A percentile compares a stretch with the other conserved stretches of the same genome.
Evolutionary conservation across 108 stramenopile genomes (phyloP).

Genomic region (Aureococcus anophagefferens): DNA sequence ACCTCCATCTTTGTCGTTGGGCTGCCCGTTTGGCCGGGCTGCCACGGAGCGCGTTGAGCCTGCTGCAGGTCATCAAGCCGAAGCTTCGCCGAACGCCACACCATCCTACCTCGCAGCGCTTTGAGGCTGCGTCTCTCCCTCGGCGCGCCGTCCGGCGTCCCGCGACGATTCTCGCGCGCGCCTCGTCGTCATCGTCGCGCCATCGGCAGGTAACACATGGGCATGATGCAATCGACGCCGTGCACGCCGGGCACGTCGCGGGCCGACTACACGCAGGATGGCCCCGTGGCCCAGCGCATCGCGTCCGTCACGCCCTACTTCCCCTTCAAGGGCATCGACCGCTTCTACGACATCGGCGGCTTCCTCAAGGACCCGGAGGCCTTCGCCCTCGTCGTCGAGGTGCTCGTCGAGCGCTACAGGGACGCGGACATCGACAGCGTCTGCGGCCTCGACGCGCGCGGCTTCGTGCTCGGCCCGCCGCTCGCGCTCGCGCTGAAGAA

Average conservation of each 20-base stretch:
- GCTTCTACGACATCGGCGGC: constrained; percentile 97
- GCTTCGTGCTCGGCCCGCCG: constrained; percentile 92
- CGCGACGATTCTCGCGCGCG: too few relatives aligned
- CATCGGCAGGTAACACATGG: too few relatives aligned
- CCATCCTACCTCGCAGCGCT: too few relatives aligned
- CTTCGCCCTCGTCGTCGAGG: constrained; percentile 78
- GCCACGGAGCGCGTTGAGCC: too few relatives aligned
- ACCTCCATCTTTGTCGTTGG: too few relatives aligned
- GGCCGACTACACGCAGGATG: neutral
- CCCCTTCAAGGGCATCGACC: constrained; percentile 94
- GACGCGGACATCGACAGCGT: constrained; percentile 71
- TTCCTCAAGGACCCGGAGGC: constrained; percentile 67
- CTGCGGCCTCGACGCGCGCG: constrained; percentile 85
- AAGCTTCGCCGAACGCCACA: too few relatives aligned
- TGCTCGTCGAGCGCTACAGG: constrained; percentile 65
- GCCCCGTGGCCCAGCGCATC: constrained; percentile 32
- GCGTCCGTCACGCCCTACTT: constrained; percentile 89
- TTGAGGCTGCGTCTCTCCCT: too few relatives aligned
- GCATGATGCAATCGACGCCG: too few relatives aligned
- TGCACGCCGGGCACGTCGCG: neutral
- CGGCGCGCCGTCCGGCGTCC: too few relatives aligned
- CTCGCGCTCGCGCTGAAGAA: constrained; percentile 86
- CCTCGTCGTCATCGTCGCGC: too few relatives aligned
- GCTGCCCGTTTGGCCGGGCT: too few relatives aligned
- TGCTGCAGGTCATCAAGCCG: too few relatives aligned